Conservation (phyloP, 2,329 filamentous ascomycete genomes). For the Coleophoma eucalyptorum region DNA sequence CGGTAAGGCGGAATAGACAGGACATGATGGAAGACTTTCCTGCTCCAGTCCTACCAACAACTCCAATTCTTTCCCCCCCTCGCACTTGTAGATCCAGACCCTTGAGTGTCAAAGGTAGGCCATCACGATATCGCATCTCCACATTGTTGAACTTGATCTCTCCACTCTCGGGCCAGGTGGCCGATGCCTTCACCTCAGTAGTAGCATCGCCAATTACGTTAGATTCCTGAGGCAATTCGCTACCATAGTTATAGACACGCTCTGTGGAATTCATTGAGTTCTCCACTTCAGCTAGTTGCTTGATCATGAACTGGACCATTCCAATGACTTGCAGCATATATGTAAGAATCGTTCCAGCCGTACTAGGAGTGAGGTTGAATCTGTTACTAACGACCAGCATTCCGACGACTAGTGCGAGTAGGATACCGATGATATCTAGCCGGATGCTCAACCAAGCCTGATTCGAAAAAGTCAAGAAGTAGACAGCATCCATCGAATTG, state of each 20-base stretch:
- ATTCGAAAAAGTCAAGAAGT: conserved; percentile 93
- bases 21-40: conserved; percentile 84
- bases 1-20: conserved; percentile 73
- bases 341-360: conserved; percentile 81
- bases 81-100: conserved; percentile 68
- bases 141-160: conserved; percentile 74
- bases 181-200: conserved; percentile 47
- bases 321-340: conserved; percentile 93
- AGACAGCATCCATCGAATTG: conserved; percentile 90
- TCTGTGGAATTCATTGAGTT: conserved; percentile 98
- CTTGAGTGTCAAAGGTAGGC: conserved; percentile 69
- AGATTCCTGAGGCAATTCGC: conserved; percentile 81
- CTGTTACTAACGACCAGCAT: conserved; percentile 90
- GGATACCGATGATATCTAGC: conserved; percentile 74
- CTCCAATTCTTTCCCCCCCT: conserved; percentile 75
- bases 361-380: conserved; percentile 80
- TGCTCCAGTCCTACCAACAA: conserved; percentile 80
- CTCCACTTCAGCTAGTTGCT: conserved; percentile 91
- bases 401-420: conserved; percentile 84
- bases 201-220: not conserved
- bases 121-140: conserved; percentile 72
- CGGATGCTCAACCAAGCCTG: conserved; percentile 89
- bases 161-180: conserved; percentile 78
- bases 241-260: conserved; percentile 86
- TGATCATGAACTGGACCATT: conserved; percentile 95